Evolutionary conservation across 2,329 filamentous ascomycete species (phyloP), one percentile per base, ranked within the genome.

Genomic region (Chrysoporthe puriensis): DNA sequence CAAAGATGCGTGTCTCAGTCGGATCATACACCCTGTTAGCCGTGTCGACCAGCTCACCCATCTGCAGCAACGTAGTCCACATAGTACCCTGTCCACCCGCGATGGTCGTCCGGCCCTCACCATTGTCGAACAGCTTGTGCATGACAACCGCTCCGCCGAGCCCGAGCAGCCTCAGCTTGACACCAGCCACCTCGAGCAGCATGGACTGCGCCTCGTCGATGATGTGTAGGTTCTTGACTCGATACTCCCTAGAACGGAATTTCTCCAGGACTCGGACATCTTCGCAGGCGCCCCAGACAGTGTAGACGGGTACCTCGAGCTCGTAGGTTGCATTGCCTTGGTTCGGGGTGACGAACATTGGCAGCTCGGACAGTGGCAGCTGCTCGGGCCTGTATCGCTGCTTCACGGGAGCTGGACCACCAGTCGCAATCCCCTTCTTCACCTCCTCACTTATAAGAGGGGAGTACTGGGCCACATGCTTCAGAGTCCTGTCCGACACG

Each of bases 61-160:
- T 99, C 81, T 99, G 96, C 72, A 99, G 82, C 42, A 99, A 84
- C 7, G 96, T 99, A 8, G 96, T 99, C 96, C 96, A 99, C 96
- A 99, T 99, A 58, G 96, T 99, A 70, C 96, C 96, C 79, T 99
- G 96, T 26, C 96, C 96, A 77, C 96, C 96, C 32, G 96, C 96
- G 79, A 99, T 99, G 1, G 96, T 99, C 62, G 96, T 99, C 79
- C 95, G 90, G 69, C 96, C 96, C 77, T 99, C 96, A 65, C 96
- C 96, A 73, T 99, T 99, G 79, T 99, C 96, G 76, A 99, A 99
- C 21, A 99, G 88, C 85, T 99, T 99, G 86, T 99, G 96, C 94
- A 99, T 99, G 69, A 99, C 96, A 5, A 99, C 95, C 7, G 96
- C 96, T 74, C 96, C 96, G 72, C 96, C 96, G 44, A 99, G 86